A percentile compares a stretch with the other conserved stretches of the same genome.
Evolutionary conservation across 1,284 basidiomycete genomes (phyloP).

Genomic region (Boletellus deceptivus): DNA sequence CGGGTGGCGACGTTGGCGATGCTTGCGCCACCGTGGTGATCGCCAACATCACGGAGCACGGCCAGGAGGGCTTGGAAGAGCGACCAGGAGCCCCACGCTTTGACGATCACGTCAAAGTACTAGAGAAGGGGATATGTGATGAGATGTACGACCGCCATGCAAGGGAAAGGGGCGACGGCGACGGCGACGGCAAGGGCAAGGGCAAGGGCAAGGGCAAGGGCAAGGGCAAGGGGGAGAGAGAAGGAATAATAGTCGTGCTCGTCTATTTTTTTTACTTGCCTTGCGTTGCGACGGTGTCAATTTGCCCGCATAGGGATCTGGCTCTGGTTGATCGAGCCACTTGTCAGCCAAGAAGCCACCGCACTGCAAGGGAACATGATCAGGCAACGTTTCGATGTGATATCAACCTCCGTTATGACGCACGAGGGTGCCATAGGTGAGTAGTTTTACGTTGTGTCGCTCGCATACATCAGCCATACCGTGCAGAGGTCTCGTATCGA

Average conservation of each 20-base stretch:
- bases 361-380: constrained; percentile 48
- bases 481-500: constrained; percentile 73
- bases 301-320: constrained; percentile 63
- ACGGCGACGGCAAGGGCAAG: neutral
- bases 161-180: neutral
- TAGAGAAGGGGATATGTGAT: constrained; percentile 27
- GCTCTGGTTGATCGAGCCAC: constrained; percentile 67
- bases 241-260: neutral
- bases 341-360: constrained; percentile 78
- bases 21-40: constrained; percentile 63
- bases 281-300: constrained; percentile 78
- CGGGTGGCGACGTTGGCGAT: constrained; percentile 77
- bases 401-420: constrained; percentile 20
- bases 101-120: constrained; percentile 81
- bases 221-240: neutral
- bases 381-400: constrained; percentile 1
- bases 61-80: constrained; percentile 67
- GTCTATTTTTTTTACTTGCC: constrained; percentile 41
- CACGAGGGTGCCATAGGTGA: constrained; percentile 81
- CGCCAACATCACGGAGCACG: constrained; percentile 61
- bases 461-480: constrained; percentile 75
- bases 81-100: constrained; percentile 74
- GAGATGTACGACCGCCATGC: too few species aligned
- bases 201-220: neutral
- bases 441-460: constrained; percentile 67